Evolutionary conservation across 2,329 filamentous ascomycete species (phyloP).

Genomic region (Fusarium mexicanum): DNA sequence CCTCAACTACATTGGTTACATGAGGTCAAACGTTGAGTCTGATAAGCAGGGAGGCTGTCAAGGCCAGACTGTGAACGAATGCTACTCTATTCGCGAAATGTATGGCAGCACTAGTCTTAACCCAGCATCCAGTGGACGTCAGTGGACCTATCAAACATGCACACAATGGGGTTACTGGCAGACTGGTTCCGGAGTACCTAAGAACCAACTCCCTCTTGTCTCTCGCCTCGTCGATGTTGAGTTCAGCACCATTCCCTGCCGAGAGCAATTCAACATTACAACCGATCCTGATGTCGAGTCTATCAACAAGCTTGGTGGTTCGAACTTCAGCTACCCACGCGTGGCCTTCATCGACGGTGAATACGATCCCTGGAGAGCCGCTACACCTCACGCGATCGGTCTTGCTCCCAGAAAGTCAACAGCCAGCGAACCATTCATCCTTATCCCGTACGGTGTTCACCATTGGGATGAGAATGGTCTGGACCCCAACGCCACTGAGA

Average conservation of each 20-base stretch:
- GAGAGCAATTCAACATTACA: constrained; percentile 75
- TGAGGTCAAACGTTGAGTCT: constrained; percentile 47
- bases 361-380: constrained; percentile 81
- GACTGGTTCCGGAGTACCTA: constrained; percentile 75
- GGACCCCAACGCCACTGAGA: constrained; percentile 65
- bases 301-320: constrained; percentile 82
- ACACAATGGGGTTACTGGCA: constrained; percentile 81
- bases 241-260: constrained; percentile 71
- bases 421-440: constrained; percentile 72
- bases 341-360: constrained; percentile 81
- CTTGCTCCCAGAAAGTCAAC: constrained; percentile 68
- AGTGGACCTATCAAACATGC: constrained; percentile 65
- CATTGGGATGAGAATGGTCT: constrained; percentile 82
- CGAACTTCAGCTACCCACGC: constrained; percentile 76
- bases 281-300: constrained; percentile 67
- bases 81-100: constrained; percentile 44
- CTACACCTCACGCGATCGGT: constrained; percentile 74
- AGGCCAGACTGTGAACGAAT: constrained; percentile 41
- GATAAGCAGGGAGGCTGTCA: constrained; percentile 38
- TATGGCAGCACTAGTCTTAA: constrained; percentile 36
- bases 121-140: constrained; percentile 42
- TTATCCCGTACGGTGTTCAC: constrained; percentile 80
- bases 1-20: constrained; percentile 63
- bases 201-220: constrained; percentile 71
- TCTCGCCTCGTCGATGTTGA: constrained; percentile 75